Evolutionary conservation across 2,329 filamentous ascomycete species (phyloP).

Genomic region (Neofusicoccum sp.): DNA sequence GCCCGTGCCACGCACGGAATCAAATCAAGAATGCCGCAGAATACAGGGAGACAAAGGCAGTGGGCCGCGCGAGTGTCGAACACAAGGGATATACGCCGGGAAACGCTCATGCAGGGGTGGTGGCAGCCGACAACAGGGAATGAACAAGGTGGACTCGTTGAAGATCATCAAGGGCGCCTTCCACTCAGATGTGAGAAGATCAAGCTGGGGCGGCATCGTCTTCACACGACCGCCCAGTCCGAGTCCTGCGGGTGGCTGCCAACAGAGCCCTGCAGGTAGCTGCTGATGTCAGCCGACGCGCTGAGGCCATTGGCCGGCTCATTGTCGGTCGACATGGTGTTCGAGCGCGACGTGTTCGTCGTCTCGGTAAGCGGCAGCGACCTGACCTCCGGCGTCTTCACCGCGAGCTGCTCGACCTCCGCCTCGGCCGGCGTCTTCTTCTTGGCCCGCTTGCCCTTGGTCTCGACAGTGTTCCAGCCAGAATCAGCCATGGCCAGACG

Average conservation of each 20-base stretch:
- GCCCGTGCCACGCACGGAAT: background rate
- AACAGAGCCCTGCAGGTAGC: slow-evolving; percentile 11
- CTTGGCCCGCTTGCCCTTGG: slow-evolving; percentile 54
- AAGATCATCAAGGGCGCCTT: background rate
- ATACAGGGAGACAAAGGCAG: slow-evolving; percentile 9
- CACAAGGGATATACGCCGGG: slow-evolving; percentile 17
- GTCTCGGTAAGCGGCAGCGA: slow-evolving; percentile 37
- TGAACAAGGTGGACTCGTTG: background rate
- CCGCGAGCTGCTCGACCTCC: slow-evolving; percentile 26
- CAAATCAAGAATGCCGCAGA: slow-evolving; percentile 7
- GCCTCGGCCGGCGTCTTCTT: slow-evolving; percentile 42
- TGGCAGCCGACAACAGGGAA: background rate
- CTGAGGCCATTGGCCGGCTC: slow-evolving; percentile 5
- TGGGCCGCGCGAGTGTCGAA: background rate
- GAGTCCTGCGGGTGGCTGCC: slow-evolving; percentile 36
- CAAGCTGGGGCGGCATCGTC: background rate
- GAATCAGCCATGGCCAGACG: slow-evolving; percentile 52
- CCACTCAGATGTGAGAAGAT: background rate
- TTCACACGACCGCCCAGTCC: slow-evolving; percentile 41
- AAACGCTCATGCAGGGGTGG: slow-evolving; percentile 16
- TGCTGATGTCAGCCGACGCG: slow-evolving; percentile 11
- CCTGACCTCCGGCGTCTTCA: slow-evolving; percentile 34
- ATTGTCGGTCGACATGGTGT: slow-evolving; percentile 17
- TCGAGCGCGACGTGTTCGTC: slow-evolving; percentile 16
- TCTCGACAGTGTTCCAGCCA: slow-evolving; percentile 61